Percentiles rank a stretch among this genome's conserved stretches.
Evolutionary conservation across 306 rosid species (phyloP).

Genomic region (Inga oerstediana): DNA sequence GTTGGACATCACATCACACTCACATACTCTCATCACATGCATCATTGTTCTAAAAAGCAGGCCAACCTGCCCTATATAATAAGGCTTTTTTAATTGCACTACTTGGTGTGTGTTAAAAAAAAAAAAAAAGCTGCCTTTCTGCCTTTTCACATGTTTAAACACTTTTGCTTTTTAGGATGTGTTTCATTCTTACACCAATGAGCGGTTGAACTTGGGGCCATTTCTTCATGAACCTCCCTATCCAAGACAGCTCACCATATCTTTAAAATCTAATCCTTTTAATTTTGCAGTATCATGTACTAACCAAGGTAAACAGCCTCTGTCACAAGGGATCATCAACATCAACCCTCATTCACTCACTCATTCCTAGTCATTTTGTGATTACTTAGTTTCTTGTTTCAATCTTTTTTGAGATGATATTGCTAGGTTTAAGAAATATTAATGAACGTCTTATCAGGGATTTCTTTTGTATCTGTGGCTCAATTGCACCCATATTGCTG

Average conservation of each 20-base stretch:
- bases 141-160: slow-evolving; percentile 53
- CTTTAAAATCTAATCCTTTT: slow-evolving; percentile 22
- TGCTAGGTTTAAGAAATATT: slow-evolving; percentile 6
- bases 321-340: slow-evolving; percentile 33
- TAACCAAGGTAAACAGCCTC: slow-evolving; percentile 36
- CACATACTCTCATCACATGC: slow-evolving; percentile 30
- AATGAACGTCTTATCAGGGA: slow-evolving; percentile 12
- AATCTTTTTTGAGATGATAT: background rate
- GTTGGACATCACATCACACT: slow-evolving; percentile 52
- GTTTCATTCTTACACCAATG: slow-evolving; percentile 40
- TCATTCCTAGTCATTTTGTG: slow-evolving; percentile 30
- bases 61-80: slow-evolving; percentile 35
- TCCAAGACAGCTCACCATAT: slow-evolving; percentile 41
- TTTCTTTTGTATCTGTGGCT: background rate
- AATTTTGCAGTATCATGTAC: slow-evolving; percentile 31
- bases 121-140: slow-evolving; percentile 55
- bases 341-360: slow-evolving; percentile 24
- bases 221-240: slow-evolving; percentile 27
- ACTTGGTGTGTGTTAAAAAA: slow-evolving; percentile 27
- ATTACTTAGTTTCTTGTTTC: background rate
- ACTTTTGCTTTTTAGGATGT: slow-evolving; percentile 53
- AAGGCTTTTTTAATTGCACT: slow-evolving; percentile 43
- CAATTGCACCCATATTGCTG: background rate
- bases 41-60: slow-evolving; percentile 55
- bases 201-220: slow-evolving; percentile 36